Conservation (phyloP, 495 filamentous ascomycete species). For the Aspergillus indologenus region DNA sequence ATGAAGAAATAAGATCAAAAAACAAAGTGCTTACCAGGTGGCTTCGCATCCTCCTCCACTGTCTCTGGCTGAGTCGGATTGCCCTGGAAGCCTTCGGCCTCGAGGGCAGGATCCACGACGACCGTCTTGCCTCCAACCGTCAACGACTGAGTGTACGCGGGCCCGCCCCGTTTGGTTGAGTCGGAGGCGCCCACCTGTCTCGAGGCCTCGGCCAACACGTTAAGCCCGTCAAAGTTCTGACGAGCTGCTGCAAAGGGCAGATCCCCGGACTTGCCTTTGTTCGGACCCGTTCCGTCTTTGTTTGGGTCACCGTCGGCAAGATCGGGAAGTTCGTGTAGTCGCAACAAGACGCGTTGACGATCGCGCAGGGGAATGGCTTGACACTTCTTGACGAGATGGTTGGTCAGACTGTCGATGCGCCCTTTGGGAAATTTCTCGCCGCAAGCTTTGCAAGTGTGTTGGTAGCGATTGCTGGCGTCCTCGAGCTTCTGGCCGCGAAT, state of each 20-base stretch:
- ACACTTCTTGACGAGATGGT: constrained; percentile 78
- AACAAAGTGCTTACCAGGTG: constrained; percentile 20
- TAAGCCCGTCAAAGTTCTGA: constrained; percentile 69
- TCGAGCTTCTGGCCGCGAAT: constrained; percentile 76
- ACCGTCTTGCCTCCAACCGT: constrained; percentile 49
- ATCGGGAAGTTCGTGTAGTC: constrained; percentile 50
- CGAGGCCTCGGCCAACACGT: constrained; percentile 80
- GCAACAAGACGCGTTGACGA: constrained; percentile 61
- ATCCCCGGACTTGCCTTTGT: constrained; percentile 39
- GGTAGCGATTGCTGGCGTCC: constrained; percentile 82
- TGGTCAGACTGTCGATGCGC: constrained; percentile 72
- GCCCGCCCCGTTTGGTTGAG: constrained; percentile 39
- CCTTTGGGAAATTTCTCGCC: constrained; percentile 83
- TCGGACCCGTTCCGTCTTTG: constrained; percentile 37
- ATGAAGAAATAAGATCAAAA: constrained; percentile 8
- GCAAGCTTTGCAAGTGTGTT: constrained; percentile 82
- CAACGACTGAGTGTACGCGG: constrained; percentile 44
- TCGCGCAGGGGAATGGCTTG: constrained; percentile 65
- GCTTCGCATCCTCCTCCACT: constrained; percentile 29
- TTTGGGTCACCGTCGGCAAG: constrained; percentile 36
- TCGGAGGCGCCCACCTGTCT: constrained; percentile 59
- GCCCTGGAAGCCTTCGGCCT: constrained; percentile 44
- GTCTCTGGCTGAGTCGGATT: constrained; percentile 28
- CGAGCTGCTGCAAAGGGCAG: constrained; percentile 34
- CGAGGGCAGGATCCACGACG: constrained; percentile 46